Evolutionary conservation across 2,329 filamentous ascomycete species (phyloP).

Genomic region (Lasiodiplodia hormozganensis): DNA sequence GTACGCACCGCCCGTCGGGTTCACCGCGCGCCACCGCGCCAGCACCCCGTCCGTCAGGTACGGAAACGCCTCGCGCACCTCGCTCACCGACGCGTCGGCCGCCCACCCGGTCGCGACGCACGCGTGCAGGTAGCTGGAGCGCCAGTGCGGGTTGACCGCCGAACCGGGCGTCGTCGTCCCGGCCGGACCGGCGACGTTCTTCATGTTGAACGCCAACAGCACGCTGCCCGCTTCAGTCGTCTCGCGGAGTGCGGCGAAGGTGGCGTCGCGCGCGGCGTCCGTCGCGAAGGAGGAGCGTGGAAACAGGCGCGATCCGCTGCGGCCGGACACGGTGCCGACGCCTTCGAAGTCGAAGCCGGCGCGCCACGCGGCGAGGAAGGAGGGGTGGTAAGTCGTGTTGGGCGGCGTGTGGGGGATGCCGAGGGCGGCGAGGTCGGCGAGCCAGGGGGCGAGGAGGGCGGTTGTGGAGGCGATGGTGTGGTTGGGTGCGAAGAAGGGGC

Average conservation of each 20-base stretch:
- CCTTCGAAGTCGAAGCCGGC: constrained; percentile 50
- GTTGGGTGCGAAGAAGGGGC: constrained; percentile 47
- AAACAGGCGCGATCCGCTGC: constrained; percentile 56
- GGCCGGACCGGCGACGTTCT: too few relatives aligned
- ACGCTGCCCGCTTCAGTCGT: constrained; percentile 1
- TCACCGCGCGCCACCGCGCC: neutral
- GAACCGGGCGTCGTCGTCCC: constrained; percentile 32
- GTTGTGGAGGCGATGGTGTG: constrained; percentile 43
- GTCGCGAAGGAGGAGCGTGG: constrained; percentile 50
- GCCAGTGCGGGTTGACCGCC: constrained; percentile 37
- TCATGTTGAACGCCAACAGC: constrained; percentile 26
- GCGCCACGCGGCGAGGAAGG: constrained; percentile 48
- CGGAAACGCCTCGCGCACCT: constrained; percentile 29
- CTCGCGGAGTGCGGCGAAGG: constrained; percentile 43
- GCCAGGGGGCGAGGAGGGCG: constrained; percentile 40
- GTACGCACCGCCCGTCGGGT: constrained; percentile 36
- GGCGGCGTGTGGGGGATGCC: constrained; percentile 46
- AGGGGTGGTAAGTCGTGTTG: constrained; percentile 46
- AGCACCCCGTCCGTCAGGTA: neutral
- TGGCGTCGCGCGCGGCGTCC: constrained; percentile 38
- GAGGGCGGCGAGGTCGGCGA: constrained; percentile 44
- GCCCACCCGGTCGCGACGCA: constrained; percentile 39
- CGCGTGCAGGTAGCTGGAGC: constrained; percentile 30
- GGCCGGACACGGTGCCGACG: constrained; percentile 44
- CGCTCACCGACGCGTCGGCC: constrained; percentile 32